phyloP scores from a whole-genome alignment of 768 basidiomycete species.

The Leucosporidium yakuticum region DNA sequence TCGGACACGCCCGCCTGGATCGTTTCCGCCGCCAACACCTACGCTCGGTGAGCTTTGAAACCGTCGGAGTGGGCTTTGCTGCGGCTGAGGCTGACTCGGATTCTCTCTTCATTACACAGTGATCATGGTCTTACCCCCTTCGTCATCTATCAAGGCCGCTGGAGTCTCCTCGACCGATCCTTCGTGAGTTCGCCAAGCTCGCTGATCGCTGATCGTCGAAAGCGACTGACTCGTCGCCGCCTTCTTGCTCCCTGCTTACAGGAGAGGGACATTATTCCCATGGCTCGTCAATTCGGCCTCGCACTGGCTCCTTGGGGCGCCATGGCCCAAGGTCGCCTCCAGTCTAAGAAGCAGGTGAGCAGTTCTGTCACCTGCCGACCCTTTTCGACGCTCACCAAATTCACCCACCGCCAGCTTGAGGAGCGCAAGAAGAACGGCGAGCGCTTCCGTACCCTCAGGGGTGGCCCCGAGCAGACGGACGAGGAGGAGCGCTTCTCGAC shows the following conservation, averaged over 20 bases:
- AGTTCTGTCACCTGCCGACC: no score
- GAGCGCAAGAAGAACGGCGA: neutral
- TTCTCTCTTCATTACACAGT: neutral
- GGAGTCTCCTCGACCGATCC: constrained; percentile 9
- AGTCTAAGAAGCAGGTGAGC: neutral
- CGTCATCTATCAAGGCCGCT: neutral
- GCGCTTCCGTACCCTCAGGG: no score
- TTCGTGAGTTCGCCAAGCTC: no score
- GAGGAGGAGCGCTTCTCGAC: constrained; percentile 2
- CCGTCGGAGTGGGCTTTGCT: constrained; percentile 51
- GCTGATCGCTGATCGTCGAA: no score
- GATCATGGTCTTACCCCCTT: neutral
- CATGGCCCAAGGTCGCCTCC: neutral
- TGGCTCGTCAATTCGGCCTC: constrained; percentile 16
- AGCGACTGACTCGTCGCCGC: no score
- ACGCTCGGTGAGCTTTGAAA: constrained; percentile 50
- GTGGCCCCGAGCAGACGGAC: constrained; percentile 12
- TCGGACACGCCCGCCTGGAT: constrained; percentile 53
- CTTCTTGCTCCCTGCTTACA: no score
- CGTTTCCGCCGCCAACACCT: constrained; percentile 51
- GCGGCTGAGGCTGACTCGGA: constrained; percentile 52
- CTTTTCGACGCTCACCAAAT: no score
- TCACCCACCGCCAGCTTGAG: no score
- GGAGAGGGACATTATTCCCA: constrained; percentile 49
- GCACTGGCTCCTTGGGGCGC: constrained; percentile 3